A percentile compares a stretch with the other conserved stretches of the same genome.
phyloP scores from a whole-genome alignment of 805 yeast species.

The Yamadazyma tumulicola region DNA sequence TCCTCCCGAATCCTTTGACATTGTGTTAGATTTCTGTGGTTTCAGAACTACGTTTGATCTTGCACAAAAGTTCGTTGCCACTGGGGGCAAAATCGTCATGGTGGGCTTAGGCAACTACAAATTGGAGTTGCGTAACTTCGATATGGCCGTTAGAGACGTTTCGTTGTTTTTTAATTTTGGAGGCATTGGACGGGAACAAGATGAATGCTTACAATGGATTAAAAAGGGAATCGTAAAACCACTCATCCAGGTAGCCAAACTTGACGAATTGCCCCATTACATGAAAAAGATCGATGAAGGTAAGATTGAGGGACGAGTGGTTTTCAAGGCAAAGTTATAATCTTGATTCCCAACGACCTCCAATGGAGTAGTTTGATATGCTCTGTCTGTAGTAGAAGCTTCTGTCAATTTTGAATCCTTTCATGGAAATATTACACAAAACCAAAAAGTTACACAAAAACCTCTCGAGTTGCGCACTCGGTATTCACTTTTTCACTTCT shows the following conservation, averaged over 20 bases:
- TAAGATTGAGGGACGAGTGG: constrained; percentile 41
- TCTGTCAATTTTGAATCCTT: too few relatives aligned
- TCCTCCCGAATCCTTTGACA: constrained; percentile 32
- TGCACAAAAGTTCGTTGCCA: constrained; percentile 28
- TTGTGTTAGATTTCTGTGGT: constrained; percentile 39
- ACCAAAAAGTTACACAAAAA: too few relatives aligned
- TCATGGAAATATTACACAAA: too few relatives aligned
- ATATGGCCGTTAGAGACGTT: constrained; percentile 40
- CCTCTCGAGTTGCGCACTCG: background rate
- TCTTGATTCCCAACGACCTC: too few relatives aligned
- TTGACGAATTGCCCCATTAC: constrained; percentile 34
- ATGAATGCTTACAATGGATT: constrained; percentile 42
- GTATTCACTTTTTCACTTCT: background rate
- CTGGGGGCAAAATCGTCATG: constrained; percentile 37
- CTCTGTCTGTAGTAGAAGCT: too few relatives aligned
- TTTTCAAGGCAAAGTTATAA: constrained; percentile 19
- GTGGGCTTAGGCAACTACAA: constrained; percentile 41
- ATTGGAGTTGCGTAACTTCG: constrained; percentile 27
- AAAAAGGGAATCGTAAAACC: constrained; percentile 39
- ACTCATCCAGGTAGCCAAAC: constrained; percentile 21
- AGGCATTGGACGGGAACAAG: constrained; percentile 42
- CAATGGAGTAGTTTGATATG: too few relatives aligned
- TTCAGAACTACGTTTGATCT: constrained; percentile 24
- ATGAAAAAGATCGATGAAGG: constrained; percentile 35
- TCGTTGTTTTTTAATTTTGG: constrained; percentile 40